Conservation (phyloP, 2,329 filamentous ascomycete genomes). For the Aciculosporium take region DNA sequence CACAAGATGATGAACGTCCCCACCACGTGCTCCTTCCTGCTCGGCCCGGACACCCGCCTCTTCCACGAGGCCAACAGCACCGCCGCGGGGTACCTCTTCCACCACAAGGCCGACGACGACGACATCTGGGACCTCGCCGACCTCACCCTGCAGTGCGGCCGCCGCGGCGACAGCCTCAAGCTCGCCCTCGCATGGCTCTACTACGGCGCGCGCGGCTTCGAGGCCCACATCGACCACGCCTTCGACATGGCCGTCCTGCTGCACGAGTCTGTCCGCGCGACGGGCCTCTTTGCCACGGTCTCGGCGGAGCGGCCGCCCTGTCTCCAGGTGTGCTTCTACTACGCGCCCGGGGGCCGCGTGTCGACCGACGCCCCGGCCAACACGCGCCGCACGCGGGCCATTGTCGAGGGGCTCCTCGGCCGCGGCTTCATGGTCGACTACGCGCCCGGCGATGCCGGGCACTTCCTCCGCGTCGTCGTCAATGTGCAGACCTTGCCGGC, state of each 20-base stretch:
- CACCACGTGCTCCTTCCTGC: constrained; percentile 77
- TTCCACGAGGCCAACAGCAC: constrained; percentile 80
- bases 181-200: constrained; percentile 81
- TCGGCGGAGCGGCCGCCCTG: constrained; percentile 69
- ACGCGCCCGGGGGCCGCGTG: constrained; percentile 42
- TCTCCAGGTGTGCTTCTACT: constrained; percentile 92
- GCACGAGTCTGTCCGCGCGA: constrained; percentile 39
- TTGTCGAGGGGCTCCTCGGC: constrained; percentile 32
- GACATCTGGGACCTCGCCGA: constrained; percentile 85
- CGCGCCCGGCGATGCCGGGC: constrained; percentile 40
- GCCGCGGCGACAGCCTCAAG: constrained; percentile 74
- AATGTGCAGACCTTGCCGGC: constrained; percentile 39
- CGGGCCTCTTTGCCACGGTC: constrained; percentile 53
- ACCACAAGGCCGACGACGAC: constrained; percentile 34
- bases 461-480: constrained; percentile 46
- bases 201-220: constrained; percentile 66
- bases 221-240: constrained; percentile 52
- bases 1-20: constrained; percentile 97
- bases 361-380: constrained; percentile 28
- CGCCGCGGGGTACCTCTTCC: constrained; percentile 75
- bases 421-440: constrained; percentile 49
- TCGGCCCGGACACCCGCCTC: constrained; percentile 58
- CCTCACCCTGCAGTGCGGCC: constrained; percentile 83
- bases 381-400: constrained; percentile 32
- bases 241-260: constrained; percentile 60